A percentile compares a stretch with the other conserved stretches of the same genome.
Conservation (phyloP, 225 moss, liverwort and hornwort species). For the Pseudoscleropodium purum region DNA sequence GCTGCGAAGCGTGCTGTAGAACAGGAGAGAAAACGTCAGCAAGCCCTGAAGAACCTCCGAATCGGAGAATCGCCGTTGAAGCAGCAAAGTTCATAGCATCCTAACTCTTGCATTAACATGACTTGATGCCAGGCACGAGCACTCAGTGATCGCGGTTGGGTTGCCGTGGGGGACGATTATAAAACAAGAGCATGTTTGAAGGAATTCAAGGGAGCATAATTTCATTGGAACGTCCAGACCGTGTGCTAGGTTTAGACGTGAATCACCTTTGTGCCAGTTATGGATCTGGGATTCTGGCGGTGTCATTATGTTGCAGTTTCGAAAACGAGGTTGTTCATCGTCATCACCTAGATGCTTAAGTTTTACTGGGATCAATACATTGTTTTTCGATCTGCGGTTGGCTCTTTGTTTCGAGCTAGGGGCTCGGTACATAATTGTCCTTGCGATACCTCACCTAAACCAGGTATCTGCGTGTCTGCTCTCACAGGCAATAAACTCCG, state of each 20-base stretch:
- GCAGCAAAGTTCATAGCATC: conserved; percentile 27
- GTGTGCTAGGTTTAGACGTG: not conserved
- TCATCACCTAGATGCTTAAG: not conserved
- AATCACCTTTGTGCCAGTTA: not conserved
- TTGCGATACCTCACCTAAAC: not conserved
- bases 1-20: conserved; percentile 62
- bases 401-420: not conserved
- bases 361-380: not conserved
- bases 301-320: not conserved
- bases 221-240: not conserved
- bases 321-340: not conserved
- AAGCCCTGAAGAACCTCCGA: conserved; percentile 33
- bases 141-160: not conserved
- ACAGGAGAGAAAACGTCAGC: conserved; percentile 55
- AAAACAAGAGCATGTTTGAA: not conserved
- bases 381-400: not conserved
- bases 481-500: not conserved
- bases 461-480: not conserved
- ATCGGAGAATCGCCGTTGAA: conserved; percentile 33
- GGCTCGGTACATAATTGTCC: not conserved
- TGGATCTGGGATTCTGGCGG: not conserved
- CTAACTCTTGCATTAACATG: not conserved
- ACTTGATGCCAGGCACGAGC: not conserved
- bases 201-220: not conserved
- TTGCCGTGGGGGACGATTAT: not conserved